Base-by-base conservation (phyloP, 2,329 filamentous ascomycete species). In the Pseudocercospora crystallina region DNA sequence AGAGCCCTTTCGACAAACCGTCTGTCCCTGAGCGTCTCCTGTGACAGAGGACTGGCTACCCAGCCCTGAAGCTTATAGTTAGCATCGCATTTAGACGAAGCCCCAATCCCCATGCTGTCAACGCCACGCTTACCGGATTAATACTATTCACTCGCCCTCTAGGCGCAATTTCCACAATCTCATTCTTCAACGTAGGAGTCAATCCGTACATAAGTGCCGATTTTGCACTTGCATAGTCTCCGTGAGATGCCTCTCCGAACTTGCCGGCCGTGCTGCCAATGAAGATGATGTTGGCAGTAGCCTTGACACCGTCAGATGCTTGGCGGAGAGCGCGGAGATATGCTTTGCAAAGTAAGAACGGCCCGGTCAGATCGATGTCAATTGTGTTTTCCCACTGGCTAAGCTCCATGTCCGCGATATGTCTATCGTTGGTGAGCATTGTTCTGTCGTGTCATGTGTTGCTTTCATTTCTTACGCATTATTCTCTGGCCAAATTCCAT, bases 211-310 rank as follows among this genome's bases (percentile, higher is more conserved):
- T 65, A 10, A 67, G 42, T 8, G 62, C 64, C 8, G 63, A 53
- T 45, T 67, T 67, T 1, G 54, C 41, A 1, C 60, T 55, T 10
- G 63, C 54, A 43, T 67, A 67, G 51, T 67, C 65, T 26, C 60
- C 65, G 36, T 67, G 65, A 13, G 53, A 49, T 13, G 63, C 63
- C 43, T 66, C 64, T 42, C 65, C 64, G 39, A 65, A 66, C 51
- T 67, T 67, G 15, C 65, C 64, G 5, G 65, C 64, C n/a, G 65
- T 67, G n/a, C 57, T 61, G 40, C 63, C 65, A 13, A 66, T 61
- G 53, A 67, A 65, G 43, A 65, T 59, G 51, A 66, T 64, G 20
- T 44, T 63, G 11, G 64, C 64, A 5, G 52, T 48, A 11, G 56
- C 58, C 36, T 63, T 65, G 2, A 43, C 51, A 7, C 39, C 8